Percentiles rank a stretch among this genome's conserved stretches.
Evolutionary conservation across 106 monocot genomes (phyloP).

Genomic region (Dioscorea dumetorum): DNA sequence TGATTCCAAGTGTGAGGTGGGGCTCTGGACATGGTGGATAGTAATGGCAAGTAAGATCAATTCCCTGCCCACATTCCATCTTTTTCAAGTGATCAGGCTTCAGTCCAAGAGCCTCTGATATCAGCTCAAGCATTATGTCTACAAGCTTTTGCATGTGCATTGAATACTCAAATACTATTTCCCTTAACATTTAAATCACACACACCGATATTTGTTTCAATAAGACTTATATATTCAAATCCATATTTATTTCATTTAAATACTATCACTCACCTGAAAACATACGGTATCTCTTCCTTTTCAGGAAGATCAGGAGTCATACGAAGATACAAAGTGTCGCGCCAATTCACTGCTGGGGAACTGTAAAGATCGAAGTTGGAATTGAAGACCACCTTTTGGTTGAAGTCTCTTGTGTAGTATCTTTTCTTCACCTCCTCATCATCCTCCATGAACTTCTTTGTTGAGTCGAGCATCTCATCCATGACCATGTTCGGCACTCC

Average conservation of each 20-base stretch:
- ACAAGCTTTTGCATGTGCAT: too few relatives aligned
- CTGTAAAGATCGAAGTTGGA: constrained; percentile 13
- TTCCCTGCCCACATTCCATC: constrained; percentile 4
- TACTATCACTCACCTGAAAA: background rate
- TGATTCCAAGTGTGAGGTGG: constrained; percentile 6
- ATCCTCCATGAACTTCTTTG: background rate
- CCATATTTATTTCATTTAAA: too few relatives aligned
- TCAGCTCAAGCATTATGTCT: background rate
- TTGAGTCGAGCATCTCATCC: background rate
- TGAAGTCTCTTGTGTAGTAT: background rate
- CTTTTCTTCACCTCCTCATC: background rate
- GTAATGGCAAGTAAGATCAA: background rate
- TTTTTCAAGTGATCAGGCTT: background rate
- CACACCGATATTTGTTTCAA: background rate
- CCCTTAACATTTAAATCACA: too few relatives aligned
- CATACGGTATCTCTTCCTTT: constrained; percentile 6
- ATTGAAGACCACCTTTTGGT: constrained; percentile 5
- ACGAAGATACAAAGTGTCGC: constrained; percentile 3
- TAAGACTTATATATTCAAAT: background rate
- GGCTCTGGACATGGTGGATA: constrained; percentile 13
- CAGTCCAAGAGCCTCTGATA: constrained; percentile 8
- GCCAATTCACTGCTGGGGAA: constrained; percentile 11
- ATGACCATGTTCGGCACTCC: background rate
- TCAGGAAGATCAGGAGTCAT: constrained; percentile 5
- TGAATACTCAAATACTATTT: too few relatives aligned